A percentile compares a stretch with the other conserved stretches of the same genome.
Conservation (phyloP, 306 rosid species). For the Castanea crenata region DNA sequence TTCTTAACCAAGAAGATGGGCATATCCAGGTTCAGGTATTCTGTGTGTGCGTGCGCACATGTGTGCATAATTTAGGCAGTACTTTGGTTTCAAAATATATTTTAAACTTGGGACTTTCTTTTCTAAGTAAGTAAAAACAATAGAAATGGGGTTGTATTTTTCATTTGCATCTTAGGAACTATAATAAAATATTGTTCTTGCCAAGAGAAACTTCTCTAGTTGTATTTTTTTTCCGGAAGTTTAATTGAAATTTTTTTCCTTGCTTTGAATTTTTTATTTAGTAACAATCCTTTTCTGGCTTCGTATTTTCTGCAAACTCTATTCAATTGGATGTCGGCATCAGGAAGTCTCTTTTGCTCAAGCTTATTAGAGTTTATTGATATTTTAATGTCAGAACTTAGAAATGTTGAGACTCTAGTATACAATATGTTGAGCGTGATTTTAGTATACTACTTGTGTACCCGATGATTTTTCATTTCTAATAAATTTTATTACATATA, state of each 20-base stretch:
- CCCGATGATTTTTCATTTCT: too few species aligned
- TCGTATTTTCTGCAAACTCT: too few species aligned
- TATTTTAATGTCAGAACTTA: too few species aligned
- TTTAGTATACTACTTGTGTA: too few species aligned
- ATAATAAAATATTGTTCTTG: background rate
- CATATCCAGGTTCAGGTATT: conserved; percentile 89
- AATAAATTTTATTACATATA: too few species aligned
- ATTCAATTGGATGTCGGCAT: too few species aligned
- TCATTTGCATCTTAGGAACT: background rate
- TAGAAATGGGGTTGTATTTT: background rate
- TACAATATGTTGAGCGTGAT: too few species aligned
- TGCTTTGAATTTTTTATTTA: background rate
- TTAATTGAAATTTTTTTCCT: background rate
- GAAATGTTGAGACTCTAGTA: too few species aligned
- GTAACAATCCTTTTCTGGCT: background rate
- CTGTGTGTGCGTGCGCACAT: background rate
- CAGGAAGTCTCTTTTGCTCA: too few species aligned
- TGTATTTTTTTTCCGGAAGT: background rate
- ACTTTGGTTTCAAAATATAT: background rate
- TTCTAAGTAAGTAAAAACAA: background rate
- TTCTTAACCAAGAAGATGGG: conserved; percentile 82
- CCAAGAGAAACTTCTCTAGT: background rate
- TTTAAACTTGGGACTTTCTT: background rate
- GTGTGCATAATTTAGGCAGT: conserved; percentile 4
- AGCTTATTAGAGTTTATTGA: too few species aligned